A percentile compares a stretch with the other conserved stretches of the same genome.
phyloP scores from a whole-genome alignment of 805 yeast species.

The Hanseniaspora pseudoguilliermondii region DNA sequence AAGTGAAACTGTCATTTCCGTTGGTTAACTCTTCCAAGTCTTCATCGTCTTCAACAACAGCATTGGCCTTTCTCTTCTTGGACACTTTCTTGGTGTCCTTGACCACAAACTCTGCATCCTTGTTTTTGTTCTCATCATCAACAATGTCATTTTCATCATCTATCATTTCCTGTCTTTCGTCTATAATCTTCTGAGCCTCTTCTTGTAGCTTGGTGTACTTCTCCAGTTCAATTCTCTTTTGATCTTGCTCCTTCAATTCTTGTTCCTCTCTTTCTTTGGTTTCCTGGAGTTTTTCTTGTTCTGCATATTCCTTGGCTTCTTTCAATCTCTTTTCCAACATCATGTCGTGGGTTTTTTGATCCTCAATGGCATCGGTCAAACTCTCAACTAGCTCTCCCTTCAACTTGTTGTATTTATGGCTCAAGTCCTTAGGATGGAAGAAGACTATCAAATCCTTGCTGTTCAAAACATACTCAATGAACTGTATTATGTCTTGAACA shows the following conservation, averaged over 20 bases:
- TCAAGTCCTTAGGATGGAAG: constrained; percentile 60
- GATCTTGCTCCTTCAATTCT: constrained; percentile 36
- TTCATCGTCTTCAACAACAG: constrained; percentile 35
- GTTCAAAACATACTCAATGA: constrained; percentile 48
- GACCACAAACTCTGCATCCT: constrained; percentile 25
- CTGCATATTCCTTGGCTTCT: constrained; percentile 56
- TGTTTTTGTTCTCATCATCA: constrained; percentile 28
- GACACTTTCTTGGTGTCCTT: constrained; percentile 24
- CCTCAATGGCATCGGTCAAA: constrained; percentile 54
- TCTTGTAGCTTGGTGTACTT: constrained; percentile 42
- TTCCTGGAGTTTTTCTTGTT: constrained; percentile 35
- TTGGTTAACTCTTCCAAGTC: constrained; percentile 20
- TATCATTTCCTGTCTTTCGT: constrained; percentile 36
- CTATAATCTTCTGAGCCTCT: constrained; percentile 46
- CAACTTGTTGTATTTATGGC: constrained; percentile 79
- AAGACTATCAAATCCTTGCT: constrained; percentile 23
- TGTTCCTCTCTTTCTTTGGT: constrained; percentile 30
- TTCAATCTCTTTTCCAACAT: constrained; percentile 48
- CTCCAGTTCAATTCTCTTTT: constrained; percentile 37
- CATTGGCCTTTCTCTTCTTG: constrained; percentile 32
- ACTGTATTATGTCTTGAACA: constrained; percentile 47
- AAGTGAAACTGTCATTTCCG: constrained; percentile 11
- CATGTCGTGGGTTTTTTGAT: constrained; percentile 56
- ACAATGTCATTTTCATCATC: constrained; percentile 33
- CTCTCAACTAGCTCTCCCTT: constrained; percentile 59